phyloP scores from a whole-genome alignment of 2,329 filamentous ascomycete genomes.

The Claviceps purpurea region DNA sequence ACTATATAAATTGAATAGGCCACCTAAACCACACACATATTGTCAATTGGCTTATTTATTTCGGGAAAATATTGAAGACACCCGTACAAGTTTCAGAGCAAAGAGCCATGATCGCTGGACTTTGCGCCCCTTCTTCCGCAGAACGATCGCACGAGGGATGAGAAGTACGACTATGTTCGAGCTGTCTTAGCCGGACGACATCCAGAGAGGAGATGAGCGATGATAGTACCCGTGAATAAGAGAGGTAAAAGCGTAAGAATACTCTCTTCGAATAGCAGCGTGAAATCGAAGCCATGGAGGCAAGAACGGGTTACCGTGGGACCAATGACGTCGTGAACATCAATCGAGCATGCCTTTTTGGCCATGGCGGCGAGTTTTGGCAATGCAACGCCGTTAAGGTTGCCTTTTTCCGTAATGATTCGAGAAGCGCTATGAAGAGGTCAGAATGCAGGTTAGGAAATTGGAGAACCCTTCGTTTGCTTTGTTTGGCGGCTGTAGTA shows the following conservation, averaged over 20 bases:
- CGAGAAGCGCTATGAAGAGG: background rate
- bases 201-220: background rate
- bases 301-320: slow-evolving; percentile 9
- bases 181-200: background rate
- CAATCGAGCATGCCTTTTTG: slow-evolving; percentile 4
- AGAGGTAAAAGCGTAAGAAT: slow-evolving; percentile 13
- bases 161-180: slow-evolving; percentile 4
- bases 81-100: slow-evolving; percentile 7
- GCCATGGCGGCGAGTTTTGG: background rate
- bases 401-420: background rate
- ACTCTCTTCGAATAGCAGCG: slow-evolving; percentile 15
- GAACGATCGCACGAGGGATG: slow-evolving; percentile 1
- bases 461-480: background rate
- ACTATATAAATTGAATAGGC: slow-evolving; percentile 5
- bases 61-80: background rate
- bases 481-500: background rate
- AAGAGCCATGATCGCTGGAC: slow-evolving; percentile 8
- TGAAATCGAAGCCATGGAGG: slow-evolving; percentile 17
- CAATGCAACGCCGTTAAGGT: background rate
- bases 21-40: background rate
- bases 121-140: slow-evolving; percentile 5
- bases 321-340: slow-evolving; percentile 8
- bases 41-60: background rate
- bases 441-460: background rate
- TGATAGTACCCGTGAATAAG: slow-evolving; percentile 6